phyloP scores from a whole-genome alignment of 2,329 filamentous ascomycete species.

The Hymenoscyphus scutula region DNA sequence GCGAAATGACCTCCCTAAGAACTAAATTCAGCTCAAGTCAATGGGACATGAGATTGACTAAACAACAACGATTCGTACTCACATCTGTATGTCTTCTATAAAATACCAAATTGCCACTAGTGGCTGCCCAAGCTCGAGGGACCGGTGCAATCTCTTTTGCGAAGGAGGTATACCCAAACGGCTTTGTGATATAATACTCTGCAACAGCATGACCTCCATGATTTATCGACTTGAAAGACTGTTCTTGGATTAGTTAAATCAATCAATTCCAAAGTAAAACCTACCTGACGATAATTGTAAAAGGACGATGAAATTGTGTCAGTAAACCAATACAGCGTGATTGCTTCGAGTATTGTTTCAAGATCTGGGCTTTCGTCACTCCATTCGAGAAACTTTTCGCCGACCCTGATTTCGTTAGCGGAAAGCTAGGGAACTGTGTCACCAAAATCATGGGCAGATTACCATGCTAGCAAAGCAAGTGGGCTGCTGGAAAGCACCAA shows the following conservation, averaged over 20 bases:
- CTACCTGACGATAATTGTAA: slow-evolving; percentile 47
- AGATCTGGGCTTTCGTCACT: slow-evolving; percentile 28
- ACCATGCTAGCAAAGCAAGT: slow-evolving; percentile 54
- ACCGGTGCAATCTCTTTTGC: slow-evolving; percentile 42
- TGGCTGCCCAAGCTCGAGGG: slow-evolving; percentile 39
- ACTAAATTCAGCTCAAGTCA: not conserved
- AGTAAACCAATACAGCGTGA: slow-evolving; percentile 56
- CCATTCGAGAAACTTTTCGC: slow-evolving; percentile 54
- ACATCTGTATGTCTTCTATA: slow-evolving; percentile 39
- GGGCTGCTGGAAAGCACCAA: slow-evolving; percentile 52
- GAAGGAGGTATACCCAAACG: slow-evolving; percentile 47
- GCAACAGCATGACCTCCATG: not conserved
- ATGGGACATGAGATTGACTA: not conserved
- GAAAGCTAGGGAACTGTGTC: not conserved
- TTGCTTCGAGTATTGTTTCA: slow-evolving; percentile 47
- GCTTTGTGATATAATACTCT: slow-evolving; percentile 37
- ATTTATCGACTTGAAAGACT: slow-evolving; percentile 2
- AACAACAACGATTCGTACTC: slow-evolving; percentile 4
- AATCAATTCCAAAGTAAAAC: not conserved
- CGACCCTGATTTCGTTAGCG: slow-evolving; percentile 4
- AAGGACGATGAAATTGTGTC: slow-evolving; percentile 47
- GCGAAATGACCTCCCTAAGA: slow-evolving; percentile 53
- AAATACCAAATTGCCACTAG: slow-evolving; percentile 41
- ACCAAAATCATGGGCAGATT: not conserved
- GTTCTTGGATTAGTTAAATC: not conserved